Evolutionary conservation across 169 alveolate genomes (phyloP), one percentile per base, ranked within the genome.

Genomic region (Eimeria acervulina): DNA sequence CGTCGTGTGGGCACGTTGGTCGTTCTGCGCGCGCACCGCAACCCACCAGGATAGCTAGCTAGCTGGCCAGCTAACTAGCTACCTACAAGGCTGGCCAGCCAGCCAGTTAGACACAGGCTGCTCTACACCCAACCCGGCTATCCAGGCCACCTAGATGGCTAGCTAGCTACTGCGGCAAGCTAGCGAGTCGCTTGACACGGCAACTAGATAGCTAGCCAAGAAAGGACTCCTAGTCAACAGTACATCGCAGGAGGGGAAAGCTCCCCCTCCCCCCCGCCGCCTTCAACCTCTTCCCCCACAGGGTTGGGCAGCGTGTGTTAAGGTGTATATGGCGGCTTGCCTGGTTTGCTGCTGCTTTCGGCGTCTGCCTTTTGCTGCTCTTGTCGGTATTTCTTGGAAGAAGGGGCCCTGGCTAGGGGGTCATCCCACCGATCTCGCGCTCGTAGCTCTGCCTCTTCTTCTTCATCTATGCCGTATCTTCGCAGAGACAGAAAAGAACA

Each of bases 1-100:
- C 97, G 44, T 97, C 97, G 83, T 97, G 97, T 93, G 97, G 97
- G 52, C 99, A 98, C 88, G 89, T 97, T 8, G 98, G 98, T 5
- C 61, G 36, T 15, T 90, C 95, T 74, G 95, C 89, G 23, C n/a
- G 33, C 51, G 26, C 42, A 61, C 31, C 42, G 13, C 81, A 70
- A 70, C 42, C 13, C 51, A 33, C 42, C 51, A 31, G 33, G 23
- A 23, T 21, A 33, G 21, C 51, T 17, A 19, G 51, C 28, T 70
- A 70, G 51, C 28, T 33, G 33, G 81, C 12, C 26, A 26, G 72
- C 33, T 26, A 23, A 23, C 66, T 55, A 15, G 66, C 23, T 55
- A 15, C 4, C 66, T 10, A 55, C n/a, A 55, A 17, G 23, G 26
- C 66, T 10, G 23, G 4, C n/a, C 15, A 55, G 66, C 66, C 66